These are phyloP conservation scores for Zygoascus flipseniorum DNA, from an alignment of 805 yeast genomes.

Conservation along the genomic window DNA sequence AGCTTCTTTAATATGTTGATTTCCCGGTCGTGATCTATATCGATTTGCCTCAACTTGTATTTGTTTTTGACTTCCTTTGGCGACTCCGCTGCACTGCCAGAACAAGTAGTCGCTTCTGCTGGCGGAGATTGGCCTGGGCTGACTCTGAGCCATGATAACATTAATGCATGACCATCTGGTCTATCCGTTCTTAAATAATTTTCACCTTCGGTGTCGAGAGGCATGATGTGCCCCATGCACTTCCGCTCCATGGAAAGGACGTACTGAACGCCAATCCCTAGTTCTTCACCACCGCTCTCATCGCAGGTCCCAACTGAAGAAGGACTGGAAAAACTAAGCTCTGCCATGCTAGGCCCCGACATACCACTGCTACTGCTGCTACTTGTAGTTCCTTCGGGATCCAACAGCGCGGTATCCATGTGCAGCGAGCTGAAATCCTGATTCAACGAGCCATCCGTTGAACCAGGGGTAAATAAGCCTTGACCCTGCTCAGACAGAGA, in stretches of 20 bases:
- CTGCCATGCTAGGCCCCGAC: neutral
- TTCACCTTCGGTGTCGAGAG: constrained; percentile 3
- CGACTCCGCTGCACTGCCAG: neutral
- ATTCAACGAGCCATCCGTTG: neutral
- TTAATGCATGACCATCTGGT: constrained; percentile 5
- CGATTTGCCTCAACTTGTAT: constrained; percentile 1
- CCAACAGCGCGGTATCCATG: neutral
- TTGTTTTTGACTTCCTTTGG: neutral
- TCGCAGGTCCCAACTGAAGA: neutral
- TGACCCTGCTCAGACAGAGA: neutral
- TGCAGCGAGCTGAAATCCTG: neutral
- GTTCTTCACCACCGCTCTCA: neutral
- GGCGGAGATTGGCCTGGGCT: neutral
- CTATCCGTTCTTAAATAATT: constrained; percentile 2
- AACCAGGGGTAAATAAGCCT: neutral
- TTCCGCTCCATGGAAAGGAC: constrained; percentile 4
- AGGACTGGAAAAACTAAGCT: neutral
- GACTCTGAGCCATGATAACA: constrained; percentile 5
- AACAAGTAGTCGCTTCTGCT: neutral
- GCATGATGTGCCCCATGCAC: constrained; percentile 4
- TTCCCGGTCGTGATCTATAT: neutral
- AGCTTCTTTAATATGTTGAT: neutral
- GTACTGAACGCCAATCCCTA: constrained; percentile 2
- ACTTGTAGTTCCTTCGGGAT: neutral
- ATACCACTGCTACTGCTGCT: neutral